Conservation (phyloP, 1,284 basidiomycete genomes). For the Fomitopsis palustris region DNA sequence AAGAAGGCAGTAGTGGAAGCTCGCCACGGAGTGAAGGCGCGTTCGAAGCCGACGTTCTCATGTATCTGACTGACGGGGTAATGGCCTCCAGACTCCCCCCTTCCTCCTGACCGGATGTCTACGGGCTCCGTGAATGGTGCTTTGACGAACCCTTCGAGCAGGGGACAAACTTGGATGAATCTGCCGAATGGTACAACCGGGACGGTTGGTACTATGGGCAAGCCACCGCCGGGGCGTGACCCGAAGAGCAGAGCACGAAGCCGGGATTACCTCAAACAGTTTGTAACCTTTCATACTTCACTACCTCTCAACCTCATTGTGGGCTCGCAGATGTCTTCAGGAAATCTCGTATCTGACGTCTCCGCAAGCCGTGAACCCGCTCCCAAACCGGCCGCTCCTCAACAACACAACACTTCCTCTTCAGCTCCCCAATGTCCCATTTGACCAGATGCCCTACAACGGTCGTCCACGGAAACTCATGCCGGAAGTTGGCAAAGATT, state of each 20-base stretch:
- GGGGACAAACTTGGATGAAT: constrained; percentile 49
- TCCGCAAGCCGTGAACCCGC: constrained; percentile 93
- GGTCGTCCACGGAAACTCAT: constrained; percentile 75
- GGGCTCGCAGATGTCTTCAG: constrained; percentile 75
- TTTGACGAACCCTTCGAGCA: constrained; percentile 41
- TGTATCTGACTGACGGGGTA: neutral
- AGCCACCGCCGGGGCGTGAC: constrained; percentile 77
- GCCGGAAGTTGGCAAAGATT: constrained; percentile 73
- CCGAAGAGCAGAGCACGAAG: constrained; percentile 93
- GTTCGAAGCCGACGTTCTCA: constrained; percentile 18
- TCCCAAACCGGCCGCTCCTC: constrained; percentile 80
- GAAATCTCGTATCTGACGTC: constrained; percentile 98
- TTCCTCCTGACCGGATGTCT: constrained; percentile 63
- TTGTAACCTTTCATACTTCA: constrained; percentile 29
- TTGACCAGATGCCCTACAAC: constrained; percentile 70
- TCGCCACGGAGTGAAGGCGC: constrained; percentile 80
- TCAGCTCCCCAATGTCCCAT: constrained; percentile 65
- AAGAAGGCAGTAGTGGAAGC: constrained; percentile 73
- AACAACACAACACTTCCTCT: constrained; percentile 63
- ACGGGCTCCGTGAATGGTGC: constrained; percentile 46
- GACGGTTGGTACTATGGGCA: constrained; percentile 52
- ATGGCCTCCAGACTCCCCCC: constrained; percentile 55
- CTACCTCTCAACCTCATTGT: constrained; percentile 5
- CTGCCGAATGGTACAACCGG: constrained; percentile 40
- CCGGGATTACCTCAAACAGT: constrained; percentile 98